These are phyloP conservation scores for Tylopilus balloui DNA, from an alignment of 768 basidiomycete genomes.

Conservation along the genomic window DNA sequence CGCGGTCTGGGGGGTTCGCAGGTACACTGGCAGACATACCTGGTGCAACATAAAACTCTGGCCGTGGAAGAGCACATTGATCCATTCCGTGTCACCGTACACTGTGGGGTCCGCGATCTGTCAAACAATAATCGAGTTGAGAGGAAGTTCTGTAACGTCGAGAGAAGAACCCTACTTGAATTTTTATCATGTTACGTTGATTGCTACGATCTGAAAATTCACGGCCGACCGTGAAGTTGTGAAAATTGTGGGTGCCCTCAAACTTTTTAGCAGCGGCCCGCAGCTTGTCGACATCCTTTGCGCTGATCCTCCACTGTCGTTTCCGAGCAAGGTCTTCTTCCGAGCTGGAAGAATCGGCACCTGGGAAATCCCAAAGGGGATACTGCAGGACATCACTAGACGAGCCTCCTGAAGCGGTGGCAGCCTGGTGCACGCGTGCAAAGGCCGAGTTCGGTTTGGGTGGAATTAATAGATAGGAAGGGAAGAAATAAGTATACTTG, in stretches of 20 bases:
- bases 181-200: constrained; percentile 81
- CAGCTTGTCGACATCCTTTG: constrained; percentile 52
- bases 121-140: background rate
- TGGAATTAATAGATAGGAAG: constrained; percentile 87
- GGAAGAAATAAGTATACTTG: constrained; percentile 97
- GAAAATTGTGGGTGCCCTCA: constrained; percentile 93
- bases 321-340: constrained; percentile 65
- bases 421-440: constrained; percentile 39
- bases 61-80: constrained; percentile 88
- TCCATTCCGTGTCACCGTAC: constrained; percentile 91
- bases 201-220: constrained; percentile 81
- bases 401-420: constrained; percentile 13
- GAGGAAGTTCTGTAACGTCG: background rate
- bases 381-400: constrained; percentile 33
- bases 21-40: constrained; percentile 42
- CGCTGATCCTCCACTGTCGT: constrained; percentile 61
- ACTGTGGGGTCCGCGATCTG: constrained; percentile 84
- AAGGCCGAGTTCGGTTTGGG: constrained; percentile 75
- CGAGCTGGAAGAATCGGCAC: constrained; percentile 35
- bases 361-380: constrained; percentile 57
- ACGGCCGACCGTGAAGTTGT: constrained; percentile 91
- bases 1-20: constrained; percentile 14
- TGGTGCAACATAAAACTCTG: constrained; percentile 99
- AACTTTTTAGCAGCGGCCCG: constrained; percentile 58
- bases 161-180: constrained; percentile 51